Evolutionary conservation across 2,329 filamentous ascomycete species (phyloP).

Genomic region (Fonsecaea erecta): DNA sequence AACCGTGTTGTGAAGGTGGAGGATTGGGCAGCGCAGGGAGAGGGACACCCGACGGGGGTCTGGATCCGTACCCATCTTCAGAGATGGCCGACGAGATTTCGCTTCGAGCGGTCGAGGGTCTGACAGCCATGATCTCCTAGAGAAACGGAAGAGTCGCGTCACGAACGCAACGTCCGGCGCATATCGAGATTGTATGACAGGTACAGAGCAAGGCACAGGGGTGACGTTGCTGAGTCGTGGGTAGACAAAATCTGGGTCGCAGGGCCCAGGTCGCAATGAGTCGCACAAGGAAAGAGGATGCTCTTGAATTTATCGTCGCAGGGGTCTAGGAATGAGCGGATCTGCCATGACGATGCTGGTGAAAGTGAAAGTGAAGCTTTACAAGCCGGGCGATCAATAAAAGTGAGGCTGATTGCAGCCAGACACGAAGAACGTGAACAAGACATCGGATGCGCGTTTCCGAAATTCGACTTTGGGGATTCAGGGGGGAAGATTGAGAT

Average conservation of each 20-base stretch:
- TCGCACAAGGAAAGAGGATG: conserved; percentile 1
- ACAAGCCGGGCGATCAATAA: conserved; percentile 8
- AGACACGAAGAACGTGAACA: conserved; percentile 9
- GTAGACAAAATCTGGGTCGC: conserved; percentile 7
- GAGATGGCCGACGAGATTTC: conserved; percentile 40
- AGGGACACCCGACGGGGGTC: conserved; percentile 30
- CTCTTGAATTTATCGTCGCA: background rate
- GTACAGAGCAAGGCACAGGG: conserved; percentile 2
- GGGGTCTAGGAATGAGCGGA: conserved; percentile 17
- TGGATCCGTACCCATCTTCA: conserved; percentile 37
- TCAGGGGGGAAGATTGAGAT: background rate
- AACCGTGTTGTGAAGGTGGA: conserved; percentile 34
- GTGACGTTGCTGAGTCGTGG: conserved; percentile 18
- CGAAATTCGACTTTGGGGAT: conserved; percentile 10
- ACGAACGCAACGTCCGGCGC: conserved; percentile 31
- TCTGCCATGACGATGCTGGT: conserved; percentile 19
- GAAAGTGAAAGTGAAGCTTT: conserved; percentile 16
- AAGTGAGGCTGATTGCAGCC: conserved; percentile 19
- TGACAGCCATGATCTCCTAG: conserved; percentile 30
- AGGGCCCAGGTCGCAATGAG: conserved; percentile 1
- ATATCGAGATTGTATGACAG: conserved; percentile 25
- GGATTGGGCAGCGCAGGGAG: conserved; percentile 33
- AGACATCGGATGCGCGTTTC: conserved; percentile 16
- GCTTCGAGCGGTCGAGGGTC: conserved; percentile 36
- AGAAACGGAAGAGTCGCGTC: conserved; percentile 22